Percentiles rank a stretch among this genome's conserved stretches.
phyloP scores from a whole-genome alignment of 2,329 filamentous ascomycete genomes.

The Plenodomus biglobosus region DNA sequence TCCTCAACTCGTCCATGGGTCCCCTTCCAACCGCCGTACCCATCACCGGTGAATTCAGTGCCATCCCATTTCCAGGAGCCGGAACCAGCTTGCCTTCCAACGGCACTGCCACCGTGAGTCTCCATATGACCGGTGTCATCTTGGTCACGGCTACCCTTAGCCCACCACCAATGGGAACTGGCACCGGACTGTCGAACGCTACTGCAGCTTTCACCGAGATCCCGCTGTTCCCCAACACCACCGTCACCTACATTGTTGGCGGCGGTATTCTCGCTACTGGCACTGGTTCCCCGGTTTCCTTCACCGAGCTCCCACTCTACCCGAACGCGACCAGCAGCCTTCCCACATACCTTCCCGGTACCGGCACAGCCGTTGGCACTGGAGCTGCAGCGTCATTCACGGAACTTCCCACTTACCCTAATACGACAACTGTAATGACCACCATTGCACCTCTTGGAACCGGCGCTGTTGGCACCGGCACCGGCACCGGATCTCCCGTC shows the following conservation, averaged over 20 bases:
- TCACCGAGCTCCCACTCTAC: conserved; percentile 4
- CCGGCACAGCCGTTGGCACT: not conserved
- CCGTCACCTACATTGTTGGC: conserved; percentile 2
- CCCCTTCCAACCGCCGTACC: conserved; percentile 3
- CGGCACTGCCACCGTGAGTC: conserved; percentile 1
- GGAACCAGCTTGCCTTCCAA: not conserved
- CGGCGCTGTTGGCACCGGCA: conserved; percentile 3
- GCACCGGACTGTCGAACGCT: not conserved
- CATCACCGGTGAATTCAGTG: conserved; percentile 7
- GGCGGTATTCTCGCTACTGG: conserved; percentile 2
- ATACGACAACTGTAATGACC: not conserved
- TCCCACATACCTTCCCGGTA: conserved; percentile 1
- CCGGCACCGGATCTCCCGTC: not conserved
- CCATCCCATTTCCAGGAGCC: not conserved
- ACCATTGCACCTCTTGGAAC: not conserved
- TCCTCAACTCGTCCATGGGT: not conserved
- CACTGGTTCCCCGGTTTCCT: not conserved
- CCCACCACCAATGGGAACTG: not conserved
- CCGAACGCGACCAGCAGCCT: conserved; percentile 4
- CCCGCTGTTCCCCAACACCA: conserved; percentile 2
- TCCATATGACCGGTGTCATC: not conserved
- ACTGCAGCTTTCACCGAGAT: not conserved
- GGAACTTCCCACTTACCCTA: not conserved
- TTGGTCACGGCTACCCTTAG: not conserved
- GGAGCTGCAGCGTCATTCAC: not conserved